A percentile compares a stretch with the other conserved stretches of the same genome.
These are phyloP conservation scores for Knufia petricola DNA, from an alignment of 2,329 filamentous ascomycete species.

Conservation along the genomic window DNA sequence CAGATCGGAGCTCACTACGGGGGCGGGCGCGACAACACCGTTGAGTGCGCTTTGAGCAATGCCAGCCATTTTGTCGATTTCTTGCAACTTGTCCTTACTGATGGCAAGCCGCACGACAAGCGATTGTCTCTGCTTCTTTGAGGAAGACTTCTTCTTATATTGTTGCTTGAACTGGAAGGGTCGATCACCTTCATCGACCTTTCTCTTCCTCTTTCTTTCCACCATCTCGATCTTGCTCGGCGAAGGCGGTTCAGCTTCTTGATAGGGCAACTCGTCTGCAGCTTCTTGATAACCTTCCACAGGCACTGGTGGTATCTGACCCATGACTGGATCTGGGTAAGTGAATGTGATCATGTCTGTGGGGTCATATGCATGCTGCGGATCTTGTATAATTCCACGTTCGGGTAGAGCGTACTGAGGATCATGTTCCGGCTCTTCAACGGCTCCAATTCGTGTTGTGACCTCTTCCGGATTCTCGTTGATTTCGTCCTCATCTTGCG, in stretches of 20 bases:
- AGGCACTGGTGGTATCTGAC: slow-evolving; percentile 5
- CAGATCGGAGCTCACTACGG: slow-evolving; percentile 22
- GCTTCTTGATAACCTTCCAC: slow-evolving; percentile 14
- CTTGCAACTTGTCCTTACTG: slow-evolving; percentile 18
- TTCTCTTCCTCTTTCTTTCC: slow-evolving; percentile 23
- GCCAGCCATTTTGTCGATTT: slow-evolving; percentile 13
- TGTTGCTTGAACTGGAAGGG: slow-evolving; percentile 14
- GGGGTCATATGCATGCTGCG: slow-evolving; percentile 25
- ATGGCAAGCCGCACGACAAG: slow-evolving; percentile 23
- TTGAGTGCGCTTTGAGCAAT: slow-evolving; percentile 15
- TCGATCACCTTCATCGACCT: slow-evolving; percentile 20
- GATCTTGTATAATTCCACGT: slow-evolving; percentile 25
- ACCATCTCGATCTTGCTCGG: slow-evolving; percentile 19
- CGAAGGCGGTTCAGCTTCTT: slow-evolving; percentile 10
- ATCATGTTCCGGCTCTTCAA: slow-evolving; percentile 9
- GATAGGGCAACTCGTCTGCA: slow-evolving; percentile 7
- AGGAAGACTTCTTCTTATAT: slow-evolving; percentile 7
- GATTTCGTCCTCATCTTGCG: slow-evolving; percentile 19
- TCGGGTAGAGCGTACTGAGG: slow-evolving; percentile 23
- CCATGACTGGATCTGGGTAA: slow-evolving; percentile 24
- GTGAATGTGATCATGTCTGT: slow-evolving; percentile 30
- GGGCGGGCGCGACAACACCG: slow-evolving; percentile 15
- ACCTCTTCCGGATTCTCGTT: slow-evolving; percentile 22
- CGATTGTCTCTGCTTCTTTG: slow-evolving; percentile 16
- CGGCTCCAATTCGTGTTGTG: background rate